Evolutionary conservation across 331 rosid genomes (phyloP), one percentile per base, ranked within the genome.

Genomic region (Malus hybrid): DNA sequence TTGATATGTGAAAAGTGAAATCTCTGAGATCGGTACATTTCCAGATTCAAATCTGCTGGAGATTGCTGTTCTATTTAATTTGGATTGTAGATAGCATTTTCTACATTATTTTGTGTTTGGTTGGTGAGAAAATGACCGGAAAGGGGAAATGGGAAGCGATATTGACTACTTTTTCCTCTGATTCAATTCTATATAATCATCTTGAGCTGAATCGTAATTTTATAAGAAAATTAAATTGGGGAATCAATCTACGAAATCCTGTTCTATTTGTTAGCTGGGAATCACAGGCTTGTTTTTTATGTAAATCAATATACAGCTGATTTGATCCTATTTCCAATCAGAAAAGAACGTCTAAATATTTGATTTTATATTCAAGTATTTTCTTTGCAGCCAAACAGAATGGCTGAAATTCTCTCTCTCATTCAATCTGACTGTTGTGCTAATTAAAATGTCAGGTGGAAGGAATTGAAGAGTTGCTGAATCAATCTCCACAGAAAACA

Each of bases 381-480:
- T 32, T 70, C 32, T 29, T 57, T 16, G 70, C 61, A 60, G 28
- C 36, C 75, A 70, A 70, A 15, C 20, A 29, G 27, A 54, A 15
- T 7, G 11, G 36, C 4, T 6, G 36, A 28, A 27, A n/a, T 59
- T 59, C 6, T 62, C 6, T 4, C 28, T 29, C 29, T 18, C 33
- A 27, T 65, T 33, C 34, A 32, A 8, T 67, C 8, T 67, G 46
- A 55, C 27, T 42, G 24, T 69, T 4, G 19, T 78, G 22, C 14
- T 28, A 71, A 36, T 80, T 10, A 6, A 6, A 84, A 57, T 67
- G 57, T 24, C 65, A 93, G 98, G 95, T 93, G 69, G 98, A 90
- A 76, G 98, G 98, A 50, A 79, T 93, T 34, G 96, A 88, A 4
- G 96, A 91, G 6, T 6, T 85, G 8, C 67, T 88, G 81, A 83